These are phyloP conservation scores for Citrus hindsii DNA, from an alignment of 345 rosid genomes.

Conservation along the genomic window DNA sequence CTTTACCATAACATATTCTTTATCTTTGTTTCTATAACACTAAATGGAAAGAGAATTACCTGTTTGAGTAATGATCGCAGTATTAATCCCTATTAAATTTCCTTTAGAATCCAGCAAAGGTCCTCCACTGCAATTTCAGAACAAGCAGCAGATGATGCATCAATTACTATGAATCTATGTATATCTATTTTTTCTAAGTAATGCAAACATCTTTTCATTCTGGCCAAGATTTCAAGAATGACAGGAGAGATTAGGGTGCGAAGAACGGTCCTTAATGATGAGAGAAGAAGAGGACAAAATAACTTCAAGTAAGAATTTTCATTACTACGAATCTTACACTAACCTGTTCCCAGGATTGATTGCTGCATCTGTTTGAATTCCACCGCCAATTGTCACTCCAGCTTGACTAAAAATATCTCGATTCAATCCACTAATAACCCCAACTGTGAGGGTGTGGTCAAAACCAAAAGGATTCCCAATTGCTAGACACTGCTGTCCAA, in stretches of 20 bases:
- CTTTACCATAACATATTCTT: neutral
- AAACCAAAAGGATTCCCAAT: conserved; percentile 98
- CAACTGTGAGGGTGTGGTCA: conserved; percentile 93
- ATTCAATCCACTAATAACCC: conserved; percentile 90
- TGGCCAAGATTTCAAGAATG: neutral
- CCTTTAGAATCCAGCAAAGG: conserved; percentile 93
- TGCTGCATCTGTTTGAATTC: conserved; percentile 98
- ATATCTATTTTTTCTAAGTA: too few relatives aligned
- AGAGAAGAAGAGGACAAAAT: neutral
- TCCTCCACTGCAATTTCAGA: conserved; percentile 67
- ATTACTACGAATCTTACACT: neutral
- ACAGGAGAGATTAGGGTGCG: neutral
- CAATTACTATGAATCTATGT: neutral
- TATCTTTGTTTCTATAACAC: neutral
- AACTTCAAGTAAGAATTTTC: neutral
- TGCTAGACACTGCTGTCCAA: conserved; percentile 93
- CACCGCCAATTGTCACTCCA: conserved; percentile 92
- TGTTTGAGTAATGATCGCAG: conserved; percentile 90
- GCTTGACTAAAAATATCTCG: conserved; percentile 88
- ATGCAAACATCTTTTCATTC: neutral
- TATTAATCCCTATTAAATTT: conserved; percentile 84
- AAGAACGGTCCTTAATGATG: neutral
- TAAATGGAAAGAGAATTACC: conserved; percentile 35
- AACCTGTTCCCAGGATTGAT: conserved; percentile 98
- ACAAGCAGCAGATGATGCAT: neutral